Percentiles rank a stretch among this genome's conserved stretches.
These are phyloP conservation scores for Effrenium voratum DNA, from an alignment of 73 alveolate genomes.

Conservation along the genomic window DNA sequence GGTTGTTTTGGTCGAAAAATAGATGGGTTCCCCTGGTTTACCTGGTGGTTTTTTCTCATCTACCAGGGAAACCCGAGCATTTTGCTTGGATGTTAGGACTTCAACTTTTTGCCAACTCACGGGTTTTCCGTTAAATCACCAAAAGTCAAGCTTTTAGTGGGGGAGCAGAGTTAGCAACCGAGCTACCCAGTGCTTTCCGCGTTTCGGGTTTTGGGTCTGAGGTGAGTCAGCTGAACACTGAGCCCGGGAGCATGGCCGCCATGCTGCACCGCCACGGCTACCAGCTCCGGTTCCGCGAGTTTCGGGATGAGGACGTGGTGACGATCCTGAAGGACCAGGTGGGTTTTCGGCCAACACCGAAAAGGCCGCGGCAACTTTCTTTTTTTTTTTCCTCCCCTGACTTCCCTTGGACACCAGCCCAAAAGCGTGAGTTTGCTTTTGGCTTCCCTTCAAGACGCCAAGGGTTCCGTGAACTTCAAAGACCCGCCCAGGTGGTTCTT, in stretches of 20 bases:
- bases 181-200: no score
- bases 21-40: neutral
- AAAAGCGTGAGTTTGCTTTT: no score
- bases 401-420: no score
- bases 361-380: no score
- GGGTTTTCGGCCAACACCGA: no score
- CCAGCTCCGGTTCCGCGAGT: slow-evolving; percentile 53
- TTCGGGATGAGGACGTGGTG: slow-evolving; percentile 74
- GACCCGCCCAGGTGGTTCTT: no score
- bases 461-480: no score
- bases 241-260: slow-evolving; percentile 39
- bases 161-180: neutral
- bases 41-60: neutral
- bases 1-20: no score
- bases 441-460: no score
- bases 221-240: slow-evolving; percentile 10
- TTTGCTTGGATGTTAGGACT: neutral
- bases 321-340: slow-evolving; percentile 2
- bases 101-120: neutral
- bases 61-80: neutral
- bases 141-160: neutral
- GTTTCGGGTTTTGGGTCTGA: slow-evolving; percentile 23
- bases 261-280: slow-evolving; percentile 33
- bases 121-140: neutral
- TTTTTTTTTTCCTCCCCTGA: no score